Evolutionary conservation across 345 rosid species (phyloP).

Genomic region (Sapria himalayana): DNA sequence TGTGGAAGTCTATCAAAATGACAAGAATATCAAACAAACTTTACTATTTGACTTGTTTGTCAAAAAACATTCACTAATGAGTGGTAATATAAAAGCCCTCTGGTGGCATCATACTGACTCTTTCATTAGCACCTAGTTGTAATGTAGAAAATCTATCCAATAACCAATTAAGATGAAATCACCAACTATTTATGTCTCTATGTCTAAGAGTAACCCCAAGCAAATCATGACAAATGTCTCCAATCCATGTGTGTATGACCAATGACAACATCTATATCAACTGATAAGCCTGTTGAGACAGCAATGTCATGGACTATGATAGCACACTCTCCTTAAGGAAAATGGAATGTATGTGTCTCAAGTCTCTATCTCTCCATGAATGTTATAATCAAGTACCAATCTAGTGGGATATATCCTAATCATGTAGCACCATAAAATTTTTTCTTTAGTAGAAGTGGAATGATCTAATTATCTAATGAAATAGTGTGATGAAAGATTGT

Average conservation of each 20-base stretch:
- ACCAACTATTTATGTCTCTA: neutral
- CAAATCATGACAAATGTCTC: neutral
- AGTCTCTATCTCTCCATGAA: slow-evolving; percentile 8
- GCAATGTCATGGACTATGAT: slow-evolving; percentile 4
- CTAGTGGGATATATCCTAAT: slow-evolving; percentile 3
- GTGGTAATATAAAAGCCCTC: neutral
- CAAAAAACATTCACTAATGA: slow-evolving; percentile 4
- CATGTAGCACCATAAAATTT: slow-evolving; percentile 2
- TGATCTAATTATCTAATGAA: slow-evolving; percentile 4
- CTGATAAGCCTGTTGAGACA: neutral
- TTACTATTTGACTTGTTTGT: slow-evolving; percentile 1
- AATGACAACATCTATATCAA: slow-evolving; percentile 1
- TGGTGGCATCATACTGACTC: neutral
- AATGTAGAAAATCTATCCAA: neutral
- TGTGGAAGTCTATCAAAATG: slow-evolving; percentile 1
- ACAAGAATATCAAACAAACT: slow-evolving; percentile 4
- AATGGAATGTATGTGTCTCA: slow-evolving; percentile 6
- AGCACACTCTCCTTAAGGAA: slow-evolving; percentile 5
- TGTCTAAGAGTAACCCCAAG: neutral
- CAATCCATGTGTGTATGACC: neutral
- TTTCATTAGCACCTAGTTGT: neutral
- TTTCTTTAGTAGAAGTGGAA: neutral
- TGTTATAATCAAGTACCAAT: slow-evolving; percentile 4
- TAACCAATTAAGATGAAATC: slow-evolving; percentile 2
- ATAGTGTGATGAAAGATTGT: too few species aligned